These are phyloP conservation scores for Diaporthe longicolla DNA, from an alignment of 2,329 filamentous ascomycete genomes.

Conservation along the genomic window DNA sequence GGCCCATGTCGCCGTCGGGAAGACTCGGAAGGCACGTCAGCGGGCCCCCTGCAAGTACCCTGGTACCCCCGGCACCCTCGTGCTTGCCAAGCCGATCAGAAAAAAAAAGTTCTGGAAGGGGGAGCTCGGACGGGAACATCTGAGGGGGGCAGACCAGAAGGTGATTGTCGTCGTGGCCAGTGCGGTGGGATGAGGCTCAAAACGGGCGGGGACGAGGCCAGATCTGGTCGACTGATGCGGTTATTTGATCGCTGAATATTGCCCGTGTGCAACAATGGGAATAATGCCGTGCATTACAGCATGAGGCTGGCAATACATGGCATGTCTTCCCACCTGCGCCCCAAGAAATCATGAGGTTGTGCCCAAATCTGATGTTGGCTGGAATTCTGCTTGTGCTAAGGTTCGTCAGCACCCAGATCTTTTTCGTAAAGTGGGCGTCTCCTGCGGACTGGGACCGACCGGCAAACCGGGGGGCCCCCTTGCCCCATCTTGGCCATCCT, in stretches of 20 bases:
- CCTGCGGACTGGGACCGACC: conserved; percentile 23
- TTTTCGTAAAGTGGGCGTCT: conserved; percentile 30
- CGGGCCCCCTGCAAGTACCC: conserved; percentile 11
- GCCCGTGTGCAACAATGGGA: not conserved
- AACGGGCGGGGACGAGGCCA: not conserved
- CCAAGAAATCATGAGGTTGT: conserved; percentile 24
- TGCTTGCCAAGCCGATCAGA: conserved; percentile 31
- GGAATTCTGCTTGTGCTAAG: not conserved
- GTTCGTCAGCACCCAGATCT: conserved; percentile 24
- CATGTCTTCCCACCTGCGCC: conserved; percentile 1
- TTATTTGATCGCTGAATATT: conserved; percentile 31
- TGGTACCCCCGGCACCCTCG: conserved; percentile 16
- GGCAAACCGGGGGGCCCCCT: not conserved
- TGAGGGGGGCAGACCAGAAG: conserved; percentile 11
- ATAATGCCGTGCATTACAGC: not conserved
- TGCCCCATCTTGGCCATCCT: not conserved
- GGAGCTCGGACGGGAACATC: conserved; percentile 3
- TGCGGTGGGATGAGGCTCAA: conserved; percentile 9
- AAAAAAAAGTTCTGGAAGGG: conserved; percentile 36
- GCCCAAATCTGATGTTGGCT: conserved; percentile 33
- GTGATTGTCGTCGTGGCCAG: conserved; percentile 10
- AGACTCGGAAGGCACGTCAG: conserved; percentile 26
- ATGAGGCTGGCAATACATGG: conserved; percentile 10
- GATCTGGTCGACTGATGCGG: conserved; percentile 24
- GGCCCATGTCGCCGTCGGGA: conserved; percentile 29